phyloP scores from a whole-genome alignment of 495 filamentous ascomycete species.

The Neurospora sp. region DNA sequence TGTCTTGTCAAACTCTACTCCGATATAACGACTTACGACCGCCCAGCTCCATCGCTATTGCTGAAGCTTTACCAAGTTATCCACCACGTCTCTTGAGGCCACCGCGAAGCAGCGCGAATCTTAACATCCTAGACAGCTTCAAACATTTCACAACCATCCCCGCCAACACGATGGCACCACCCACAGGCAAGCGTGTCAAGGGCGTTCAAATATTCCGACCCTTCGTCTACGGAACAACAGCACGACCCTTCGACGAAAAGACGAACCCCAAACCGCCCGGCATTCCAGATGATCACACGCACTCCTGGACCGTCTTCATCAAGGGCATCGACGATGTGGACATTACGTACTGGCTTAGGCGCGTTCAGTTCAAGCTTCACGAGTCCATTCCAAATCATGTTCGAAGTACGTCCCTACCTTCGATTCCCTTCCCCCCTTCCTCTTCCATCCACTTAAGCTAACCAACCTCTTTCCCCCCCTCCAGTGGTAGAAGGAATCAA shows the following conservation, averaged over 20 bases:
- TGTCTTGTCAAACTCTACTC: neutral
- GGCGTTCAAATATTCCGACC: slow-evolving; percentile 66
- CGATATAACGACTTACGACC: neutral
- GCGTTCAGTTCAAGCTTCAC: slow-evolving; percentile 95
- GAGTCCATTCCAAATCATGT: slow-evolving; percentile 85
- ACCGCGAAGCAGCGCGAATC: neutral
- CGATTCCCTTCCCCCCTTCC: neutral
- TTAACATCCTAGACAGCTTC: neutral
- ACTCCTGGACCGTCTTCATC: slow-evolving; percentile 90
- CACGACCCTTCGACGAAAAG: slow-evolving; percentile 56
- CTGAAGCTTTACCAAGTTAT: neutral
- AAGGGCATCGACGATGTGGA: slow-evolving; percentile 75
- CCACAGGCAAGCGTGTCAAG: slow-evolving; percentile 50
- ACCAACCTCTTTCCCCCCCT: neutral
- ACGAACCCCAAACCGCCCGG: slow-evolving; percentile 50
- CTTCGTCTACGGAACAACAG: slow-evolving; percentile 75
- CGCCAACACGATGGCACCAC: slow-evolving; percentile 36
- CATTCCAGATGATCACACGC: slow-evolving; percentile 79
- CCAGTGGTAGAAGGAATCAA: slow-evolving; percentile 47
- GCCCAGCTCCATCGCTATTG: neutral
- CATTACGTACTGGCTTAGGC: slow-evolving; percentile 90
- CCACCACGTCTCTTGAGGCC: neutral
- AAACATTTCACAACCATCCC: neutral
- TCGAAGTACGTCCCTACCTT: slow-evolving; percentile 41
- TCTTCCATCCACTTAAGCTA: neutral